These are phyloP conservation scores for Trichomonascaceae sp. DNA, from an alignment of 1,139 yeast genomes.

Conservation along the genomic window DNA sequence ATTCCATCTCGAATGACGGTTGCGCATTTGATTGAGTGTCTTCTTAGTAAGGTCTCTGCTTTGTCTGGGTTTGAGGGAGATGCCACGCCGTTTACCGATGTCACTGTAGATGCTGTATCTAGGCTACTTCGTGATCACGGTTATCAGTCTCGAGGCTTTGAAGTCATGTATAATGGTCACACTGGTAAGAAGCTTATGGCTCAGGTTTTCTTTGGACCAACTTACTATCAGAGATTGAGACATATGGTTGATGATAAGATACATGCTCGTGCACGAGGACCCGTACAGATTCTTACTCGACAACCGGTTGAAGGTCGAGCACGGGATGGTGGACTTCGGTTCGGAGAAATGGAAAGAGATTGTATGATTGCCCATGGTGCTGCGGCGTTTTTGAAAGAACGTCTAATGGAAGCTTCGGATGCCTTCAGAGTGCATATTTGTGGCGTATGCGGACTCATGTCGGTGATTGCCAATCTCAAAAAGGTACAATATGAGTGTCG, in stretches of 20 bases:
- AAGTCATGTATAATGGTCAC: conserved; percentile 97
- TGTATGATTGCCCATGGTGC: conserved; percentile 99
- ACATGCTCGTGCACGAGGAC: conserved; percentile 99
- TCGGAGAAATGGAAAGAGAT: conserved; percentile 99
- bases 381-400: conserved; percentile 93
- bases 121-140: conserved; percentile 90
- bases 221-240: conserved; percentile 95
- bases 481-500: conserved; percentile 98
- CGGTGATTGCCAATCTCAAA: conserved; percentile 93
- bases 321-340: conserved; percentile 98
- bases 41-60: conserved; percentile 90
- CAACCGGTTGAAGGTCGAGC: conserved; percentile 99
- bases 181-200: conserved; percentile 98
- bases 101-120: conserved; percentile 95
- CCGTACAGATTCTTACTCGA: conserved; percentile 94
- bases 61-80: conserved; percentile 97
- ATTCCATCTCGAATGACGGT: conserved; percentile 99
- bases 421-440: conserved; percentile 97
- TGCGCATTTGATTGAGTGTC: conserved; percentile 97
- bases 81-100: conserved; percentile 97
- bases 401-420: conserved; percentile 98
- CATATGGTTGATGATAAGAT: conserved; percentile 99
- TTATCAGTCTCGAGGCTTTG: conserved; percentile 96
- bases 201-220: conserved; percentile 97
- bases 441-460: conserved; percentile 97